Base-by-base conservation (phyloP, 352 stramenopile genomes). In the Phytophthora niederhauseri region DNA sequence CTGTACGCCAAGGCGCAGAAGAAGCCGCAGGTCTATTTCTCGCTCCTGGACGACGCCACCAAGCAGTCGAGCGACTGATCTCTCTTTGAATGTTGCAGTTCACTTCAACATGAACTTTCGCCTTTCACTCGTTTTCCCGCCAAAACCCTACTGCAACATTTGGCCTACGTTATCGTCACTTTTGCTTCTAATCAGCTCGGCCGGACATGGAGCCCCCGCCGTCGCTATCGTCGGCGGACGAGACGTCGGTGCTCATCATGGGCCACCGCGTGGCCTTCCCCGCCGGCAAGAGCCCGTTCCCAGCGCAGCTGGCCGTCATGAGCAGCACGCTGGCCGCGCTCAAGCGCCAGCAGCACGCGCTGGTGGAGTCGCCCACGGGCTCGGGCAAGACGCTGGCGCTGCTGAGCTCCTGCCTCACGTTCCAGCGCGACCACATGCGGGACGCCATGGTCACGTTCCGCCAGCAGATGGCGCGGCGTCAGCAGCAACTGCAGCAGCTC, bases 221-320 rank as follows among this genome's bases (percentile, higher is more conserved):
- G 17, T 0, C 63, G 9, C 19, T 54, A 24, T 3, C 57, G 20
- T 9, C 19, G 53, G 34, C 24, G 36, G 52, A 51, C 12, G 67
- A 78, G 43, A 73, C 66, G 30, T 78, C 63, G n/a, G 71, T 92
- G 55, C 83, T 93, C 76, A 92, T 95, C 75, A 93, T 92, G 83
- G 87, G 87, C 30, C 90, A 93, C 70, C 75, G 75, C 50, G 87
- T 95, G 28, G 81, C 70, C 38, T 95, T 95, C 61, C 85, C 87
- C 0, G 72, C 70, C 6, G 87, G 84, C 43, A 95, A 93, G 75
- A 80, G 64, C 48, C 87, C 87, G 43, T 95, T 95, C 64, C 86
- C 87, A 12, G 84, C 87, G n/a, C 87, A 95, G 64, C 59, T 95
- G 53, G 87, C 86, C 0, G 87, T 95, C 30, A 96, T 96, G 88